Base-by-base conservation (phyloP, 345 rosid genomes). In the Salix viminalis region DNA sequence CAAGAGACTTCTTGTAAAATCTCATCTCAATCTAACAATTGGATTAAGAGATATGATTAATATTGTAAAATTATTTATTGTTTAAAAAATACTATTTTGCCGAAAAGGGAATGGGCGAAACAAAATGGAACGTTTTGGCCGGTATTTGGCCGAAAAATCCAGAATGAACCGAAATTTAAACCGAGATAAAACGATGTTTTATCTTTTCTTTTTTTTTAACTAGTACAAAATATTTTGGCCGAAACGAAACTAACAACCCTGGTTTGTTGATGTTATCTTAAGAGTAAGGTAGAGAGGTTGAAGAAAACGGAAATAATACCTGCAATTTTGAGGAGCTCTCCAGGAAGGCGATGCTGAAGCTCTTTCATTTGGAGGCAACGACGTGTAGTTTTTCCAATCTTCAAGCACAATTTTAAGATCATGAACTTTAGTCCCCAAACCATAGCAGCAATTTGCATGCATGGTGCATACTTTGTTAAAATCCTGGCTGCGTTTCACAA, bases 361-460 rank as follows among this genome's bases (percentile, higher is more conserved):
- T 48, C 68, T 79, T 46, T 75, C n/a, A 72, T 70, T 30, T 0
- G 69, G 54, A 23, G 84, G 79, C 23, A 80, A 48, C 19, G 84
- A 81, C 83, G 48, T 67, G 73, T 78, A 93, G 8, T 70, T 83
- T 65, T 78, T 88, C 95, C 96, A 94, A 64, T 92, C 92, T 52
- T 82, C 73, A 73, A 94, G 94, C 79, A 87, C 79, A 14, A 87
- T 74, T 46, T 71, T 74, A 15, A 94, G 91, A 77, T 92, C 96
- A 73, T 76, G 76, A 70, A 94, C 69, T 79, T 91, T 94, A 65
- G 70, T 87, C n/a, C 81, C 76, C 64, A 89, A 66, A 21, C 97
- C 98, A 68, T 83, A 50, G 39, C 98, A 94, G 72, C 97, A 94
- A 81, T 94, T 94, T 24, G 91, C 97, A 77, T 94, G 97, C 94